These are phyloP conservation scores for Mycosphaerella arachidis DNA, from an alignment of 2,329 filamentous ascomycete species.

Conservation along the genomic window DNA sequence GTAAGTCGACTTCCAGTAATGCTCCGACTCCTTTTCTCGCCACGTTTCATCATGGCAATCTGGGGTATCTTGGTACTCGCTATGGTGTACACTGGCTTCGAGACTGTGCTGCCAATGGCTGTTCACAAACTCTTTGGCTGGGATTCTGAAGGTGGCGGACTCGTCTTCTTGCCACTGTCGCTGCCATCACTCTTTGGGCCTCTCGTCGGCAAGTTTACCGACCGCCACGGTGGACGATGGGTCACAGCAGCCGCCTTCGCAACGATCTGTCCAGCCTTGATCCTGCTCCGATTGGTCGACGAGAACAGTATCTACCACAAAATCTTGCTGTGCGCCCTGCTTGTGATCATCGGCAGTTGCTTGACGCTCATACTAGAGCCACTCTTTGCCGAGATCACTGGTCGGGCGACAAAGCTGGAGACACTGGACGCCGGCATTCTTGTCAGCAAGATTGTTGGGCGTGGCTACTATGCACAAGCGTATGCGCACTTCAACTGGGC, in stretches of 20 bases:
- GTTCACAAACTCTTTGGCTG: conserved; percentile 19
- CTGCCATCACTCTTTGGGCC: conserved; percentile 21
- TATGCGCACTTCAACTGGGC: conserved; percentile 42
- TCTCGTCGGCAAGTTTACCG: conserved; percentile 16
- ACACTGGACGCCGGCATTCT: conserved; percentile 4
- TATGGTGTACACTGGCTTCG: conserved; percentile 15
- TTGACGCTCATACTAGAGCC: conserved; percentile 20
- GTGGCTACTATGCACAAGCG: conserved; percentile 45
- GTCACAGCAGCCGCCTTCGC: conserved; percentile 16
- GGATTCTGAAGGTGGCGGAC: conserved; percentile 15
- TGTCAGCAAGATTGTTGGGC: neutral
- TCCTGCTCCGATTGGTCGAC: conserved; percentile 20
- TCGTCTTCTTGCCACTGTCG: conserved; percentile 21
- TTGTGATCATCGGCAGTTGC: conserved; percentile 16
- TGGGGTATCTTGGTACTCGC: conserved; percentile 23
- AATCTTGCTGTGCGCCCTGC: conserved; percentile 14
- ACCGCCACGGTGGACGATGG: conserved; percentile 21
- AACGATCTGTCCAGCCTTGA: conserved; percentile 10
- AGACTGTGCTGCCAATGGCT: conserved; percentile 18
- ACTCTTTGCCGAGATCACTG: conserved; percentile 20
- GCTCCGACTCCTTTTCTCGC: conserved; percentile 16
- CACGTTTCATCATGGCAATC: conserved; percentile 18
- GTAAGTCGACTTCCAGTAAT: conserved; percentile 10
- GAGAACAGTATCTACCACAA: conserved; percentile 16
- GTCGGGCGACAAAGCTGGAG: conserved; percentile 15